phyloP scores from a whole-genome alignment of 1,139 yeast species.

The Debaryomyces sp. region DNA sequence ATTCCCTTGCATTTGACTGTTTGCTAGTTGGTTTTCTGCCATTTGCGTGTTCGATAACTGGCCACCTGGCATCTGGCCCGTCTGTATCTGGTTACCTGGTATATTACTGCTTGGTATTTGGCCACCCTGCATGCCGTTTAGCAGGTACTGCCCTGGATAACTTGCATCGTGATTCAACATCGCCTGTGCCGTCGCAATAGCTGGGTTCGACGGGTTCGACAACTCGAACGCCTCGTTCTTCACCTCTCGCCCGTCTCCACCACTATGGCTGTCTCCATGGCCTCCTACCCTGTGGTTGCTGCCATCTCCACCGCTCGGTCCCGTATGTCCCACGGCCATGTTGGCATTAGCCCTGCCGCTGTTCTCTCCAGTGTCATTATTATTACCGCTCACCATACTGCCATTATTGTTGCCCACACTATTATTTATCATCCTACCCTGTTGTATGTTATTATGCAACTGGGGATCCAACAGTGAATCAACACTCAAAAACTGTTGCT shows the following conservation, averaged over 20 bases:
- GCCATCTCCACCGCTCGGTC: not conserved
- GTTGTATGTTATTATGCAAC: constrained; percentile 13
- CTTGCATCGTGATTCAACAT: constrained; percentile 13
- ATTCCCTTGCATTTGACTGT: constrained; percentile 1
- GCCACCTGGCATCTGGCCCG: not conserved
- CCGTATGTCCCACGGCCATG: not conserved
- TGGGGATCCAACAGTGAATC: constrained; percentile 30
- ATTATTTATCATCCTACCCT: constrained; percentile 1
- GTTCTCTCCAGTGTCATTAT: not conserved
- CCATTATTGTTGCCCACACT: not conserved
- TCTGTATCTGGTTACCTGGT: not conserved
- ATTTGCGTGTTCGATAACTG: not conserved
- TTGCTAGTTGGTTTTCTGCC: not conserved
- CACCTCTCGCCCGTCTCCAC: not conserved
- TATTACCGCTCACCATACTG: not conserved
- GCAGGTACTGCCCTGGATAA: constrained; percentile 6
- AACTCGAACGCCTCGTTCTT: constrained; percentile 15
- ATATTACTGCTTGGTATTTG: not conserved
- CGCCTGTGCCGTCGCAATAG: constrained; percentile 24
- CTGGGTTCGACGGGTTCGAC: constrained; percentile 22
- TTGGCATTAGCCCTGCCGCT: not conserved
- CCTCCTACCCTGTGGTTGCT: not conserved
- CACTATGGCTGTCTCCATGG: not conserved
- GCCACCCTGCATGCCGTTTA: not conserved
- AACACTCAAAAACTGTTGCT: constrained; percentile 37